Evolutionary conservation across 257 asterid species (phyloP).

Genomic region (Solanum lycopersicoides): DNA sequence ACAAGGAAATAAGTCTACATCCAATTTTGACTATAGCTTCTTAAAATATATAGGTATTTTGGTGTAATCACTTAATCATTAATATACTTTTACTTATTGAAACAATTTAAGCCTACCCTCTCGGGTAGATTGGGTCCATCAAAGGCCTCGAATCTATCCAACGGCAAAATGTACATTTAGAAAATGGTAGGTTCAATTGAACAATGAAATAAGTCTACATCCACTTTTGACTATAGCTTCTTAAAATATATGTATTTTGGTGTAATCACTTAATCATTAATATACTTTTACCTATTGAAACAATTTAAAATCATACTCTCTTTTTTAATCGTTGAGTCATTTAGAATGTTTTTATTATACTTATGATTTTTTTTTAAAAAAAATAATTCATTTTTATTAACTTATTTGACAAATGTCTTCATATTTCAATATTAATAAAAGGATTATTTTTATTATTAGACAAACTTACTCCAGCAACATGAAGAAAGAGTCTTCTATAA

Average conservation of each 20-base stretch:
- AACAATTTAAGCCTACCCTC: no score
- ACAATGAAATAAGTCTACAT: neutral
- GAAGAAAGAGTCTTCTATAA: constrained; percentile 35
- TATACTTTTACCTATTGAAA: neutral
- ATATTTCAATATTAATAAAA: neutral
- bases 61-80: neutral
- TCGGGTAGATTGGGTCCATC: no score
- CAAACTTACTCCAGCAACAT: constrained; percentile 37
- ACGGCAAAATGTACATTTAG: neutral
- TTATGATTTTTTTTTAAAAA: neutral
- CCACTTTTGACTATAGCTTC: neutral
- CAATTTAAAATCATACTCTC: neutral
- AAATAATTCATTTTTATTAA: neutral
- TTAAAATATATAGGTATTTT: no score
- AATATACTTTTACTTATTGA: neutral
- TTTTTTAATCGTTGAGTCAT: neutral
- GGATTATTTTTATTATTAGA: constrained; percentile 2
- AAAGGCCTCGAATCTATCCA: no score
- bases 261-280: neutral
- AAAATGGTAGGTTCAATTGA: neutral
- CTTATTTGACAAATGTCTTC: neutral
- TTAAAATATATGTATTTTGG: neutral
- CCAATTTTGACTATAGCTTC: neutral
- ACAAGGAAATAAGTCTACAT: neutral
- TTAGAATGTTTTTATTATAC: neutral